Conservation (phyloP, 2,329 filamentous ascomycete species). For the Trichoderma atroviride region DNA sequence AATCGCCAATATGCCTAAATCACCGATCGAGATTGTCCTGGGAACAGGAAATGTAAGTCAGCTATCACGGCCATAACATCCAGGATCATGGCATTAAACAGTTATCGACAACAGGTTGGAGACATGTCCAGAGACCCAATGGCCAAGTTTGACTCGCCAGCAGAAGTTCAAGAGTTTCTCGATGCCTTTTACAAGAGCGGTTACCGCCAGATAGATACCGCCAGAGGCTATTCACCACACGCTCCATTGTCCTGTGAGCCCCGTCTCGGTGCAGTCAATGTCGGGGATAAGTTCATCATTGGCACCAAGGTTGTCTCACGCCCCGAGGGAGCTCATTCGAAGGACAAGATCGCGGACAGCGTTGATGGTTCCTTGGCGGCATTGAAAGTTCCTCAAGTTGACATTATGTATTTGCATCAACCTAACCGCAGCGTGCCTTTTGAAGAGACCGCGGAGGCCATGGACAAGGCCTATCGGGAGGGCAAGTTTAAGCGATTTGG, state of each 20-base stretch:
- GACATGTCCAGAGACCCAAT: constrained; percentile 30
- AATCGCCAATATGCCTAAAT: neutral
- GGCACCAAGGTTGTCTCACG: constrained; percentile 41
- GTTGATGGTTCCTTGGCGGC: constrained; percentile 39
- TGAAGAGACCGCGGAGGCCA: constrained; percentile 19
- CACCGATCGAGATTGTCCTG: constrained; percentile 17
- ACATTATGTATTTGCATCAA: constrained; percentile 17
- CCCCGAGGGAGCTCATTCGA: constrained; percentile 35
- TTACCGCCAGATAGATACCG: constrained; percentile 16
- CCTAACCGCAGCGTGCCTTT: constrained; percentile 15
- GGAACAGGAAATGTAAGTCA: constrained; percentile 14
- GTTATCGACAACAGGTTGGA: constrained; percentile 29
- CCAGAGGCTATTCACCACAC: constrained; percentile 17
- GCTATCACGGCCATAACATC: too few species aligned
- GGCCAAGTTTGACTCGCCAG: constrained; percentile 32
- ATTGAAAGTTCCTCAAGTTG: constrained; percentile 28
- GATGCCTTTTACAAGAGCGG: constrained; percentile 17
- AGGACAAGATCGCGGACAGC: constrained; percentile 35
- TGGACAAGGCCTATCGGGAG: constrained; percentile 21
- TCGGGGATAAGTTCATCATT: constrained; percentile 37
- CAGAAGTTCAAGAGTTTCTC: constrained; percentile 34
- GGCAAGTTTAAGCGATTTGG: constrained; percentile 70
- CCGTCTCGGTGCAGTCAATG: constrained; percentile 35
- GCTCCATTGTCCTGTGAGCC: constrained; percentile 37
- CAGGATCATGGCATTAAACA: neutral